These are phyloP conservation scores for Cryptococcus sp. DNA, from an alignment of 1,284 basidiomycete genomes.

Conservation along the genomic window DNA sequence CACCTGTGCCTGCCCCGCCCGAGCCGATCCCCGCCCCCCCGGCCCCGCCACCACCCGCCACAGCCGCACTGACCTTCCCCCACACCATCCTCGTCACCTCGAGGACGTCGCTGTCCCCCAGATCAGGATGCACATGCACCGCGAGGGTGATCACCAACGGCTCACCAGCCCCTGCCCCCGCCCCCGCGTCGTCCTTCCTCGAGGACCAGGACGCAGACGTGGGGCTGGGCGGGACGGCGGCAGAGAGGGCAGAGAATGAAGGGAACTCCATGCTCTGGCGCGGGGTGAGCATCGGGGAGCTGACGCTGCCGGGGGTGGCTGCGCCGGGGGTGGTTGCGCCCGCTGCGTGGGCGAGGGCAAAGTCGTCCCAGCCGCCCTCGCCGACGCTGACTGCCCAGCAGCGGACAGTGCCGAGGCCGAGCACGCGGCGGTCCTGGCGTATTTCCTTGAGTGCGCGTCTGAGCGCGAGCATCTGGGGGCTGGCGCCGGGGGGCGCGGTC, in stretches of 20 bases:
- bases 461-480: slow-evolving; percentile 70
- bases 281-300: slow-evolving; percentile 7
- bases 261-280: slow-evolving; percentile 6
- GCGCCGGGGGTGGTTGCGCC: not conserved
- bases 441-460: slow-evolving; percentile 75
- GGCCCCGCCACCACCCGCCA: slow-evolving; percentile 8
- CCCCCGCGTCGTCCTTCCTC: not conserved
- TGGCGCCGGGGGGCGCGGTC: slow-evolving; percentile 66
- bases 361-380: slow-evolving; percentile 12
- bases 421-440: slow-evolving; percentile 38
- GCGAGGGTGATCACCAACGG: slow-evolving; percentile 73
- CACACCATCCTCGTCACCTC: slow-evolving; percentile 48
- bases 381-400: slow-evolving; percentile 42
- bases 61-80: slow-evolving; percentile 27
- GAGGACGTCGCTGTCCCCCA: slow-evolving; percentile 69
- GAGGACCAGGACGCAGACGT: not conserved
- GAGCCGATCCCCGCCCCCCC: slow-evolving; percentile 30
- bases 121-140: slow-evolving; percentile 66
- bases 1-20: slow-evolving; percentile 7
- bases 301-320: slow-evolving; percentile 8
- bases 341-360: not conserved
- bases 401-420: slow-evolving; percentile 37
- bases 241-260: not conserved
- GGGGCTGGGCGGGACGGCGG: slow-evolving; percentile 19
- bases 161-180: slow-evolving; percentile 8